Evolutionary conservation across 495 filamentous ascomycete genomes (phyloP), one percentile per base, ranked within the genome.

Genomic region (Xylaria bambusicola): DNA sequence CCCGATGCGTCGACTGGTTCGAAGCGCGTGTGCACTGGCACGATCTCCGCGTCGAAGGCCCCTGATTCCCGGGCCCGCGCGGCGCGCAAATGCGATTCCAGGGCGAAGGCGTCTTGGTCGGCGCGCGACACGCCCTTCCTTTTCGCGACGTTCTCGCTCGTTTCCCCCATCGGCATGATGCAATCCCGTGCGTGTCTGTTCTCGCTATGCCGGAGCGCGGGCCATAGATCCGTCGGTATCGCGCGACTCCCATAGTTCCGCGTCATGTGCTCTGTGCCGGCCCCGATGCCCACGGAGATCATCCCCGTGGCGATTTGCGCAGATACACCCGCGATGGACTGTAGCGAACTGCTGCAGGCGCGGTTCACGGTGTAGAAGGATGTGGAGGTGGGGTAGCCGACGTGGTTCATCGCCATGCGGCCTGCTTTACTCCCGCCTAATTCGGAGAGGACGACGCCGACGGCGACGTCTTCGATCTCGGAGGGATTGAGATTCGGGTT

Each of bases 221-320:
- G 83, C 87, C 91, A 96, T n/a, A 90, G 71, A 41, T 90, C 84
- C 2, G 84, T 86, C 0, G 93, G 93, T 54, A 97, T 93, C 6
- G 93, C 93, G 53, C 84, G 77, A 0, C 78, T 83, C 7, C 87
- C 91, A 73, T 97, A 97, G 72, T 96, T 96, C 52, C 87, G 74
- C 48, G 90, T 95, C 92, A 97, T 96, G 70, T 85, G 89, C 80
- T 97, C 92, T 88, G 93, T 95, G 17, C 92, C 92, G 20, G 88
- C 93, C 35, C 86, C 92, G 52, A 97, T 84, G 60, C 92, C 92
- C n/a, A 89, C 76, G 64, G 86, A 81, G 56, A 94, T 86, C 59
- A 84, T 83, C 0, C 85, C 90, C 0, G 84, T 78, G 35, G 82
- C 80, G 62, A 96, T 94, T 45, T 86, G 80, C 23, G 88, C 83